Percentiles rank a stretch among this genome's conserved stretches.
Conservation (phyloP, 202 grass and related monocot species). For the Bolboschoenoplectus hybrid region DNA sequence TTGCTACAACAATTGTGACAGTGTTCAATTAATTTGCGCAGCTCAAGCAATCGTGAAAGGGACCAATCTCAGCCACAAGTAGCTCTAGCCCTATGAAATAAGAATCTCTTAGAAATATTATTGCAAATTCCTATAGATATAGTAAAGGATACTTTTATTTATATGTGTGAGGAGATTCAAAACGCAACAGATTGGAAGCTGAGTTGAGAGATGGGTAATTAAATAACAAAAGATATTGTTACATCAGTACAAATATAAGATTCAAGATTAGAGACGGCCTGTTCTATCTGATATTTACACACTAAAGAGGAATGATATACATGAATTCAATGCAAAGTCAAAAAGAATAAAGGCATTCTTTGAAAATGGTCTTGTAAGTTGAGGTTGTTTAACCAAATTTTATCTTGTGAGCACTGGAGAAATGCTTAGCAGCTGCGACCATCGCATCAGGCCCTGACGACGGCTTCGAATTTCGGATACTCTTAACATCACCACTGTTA, state of each 20-base stretch:
- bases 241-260: not conserved
- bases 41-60: not conserved
- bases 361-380: not conserved
- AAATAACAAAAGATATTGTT: not conserved
- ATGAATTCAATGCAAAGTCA: not conserved
- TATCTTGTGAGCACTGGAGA: slow-evolving; percentile 50
- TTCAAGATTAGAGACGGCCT: not conserved
- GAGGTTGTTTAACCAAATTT: slow-evolving; percentile 36
- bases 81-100: not conserved
- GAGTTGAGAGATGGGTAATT: not conserved
- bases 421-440: slow-evolving; percentile 45
- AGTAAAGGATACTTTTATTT: no score
- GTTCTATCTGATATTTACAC: slow-evolving; percentile 2
- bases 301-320: slow-evolving; percentile 4
- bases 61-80: not conserved
- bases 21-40: not conserved
- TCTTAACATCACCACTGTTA: not conserved
- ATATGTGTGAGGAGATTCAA: not conserved
- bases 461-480: not conserved
- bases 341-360: not conserved
- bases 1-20: not conserved
- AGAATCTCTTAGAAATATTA: no score
- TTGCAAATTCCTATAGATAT: no score
- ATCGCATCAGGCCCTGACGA: slow-evolving; percentile 19
- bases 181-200: not conserved